A percentile compares a stretch with the other conserved stretches of the same genome.
phyloP scores from a whole-genome alignment of 2,329 filamentous ascomycete species.

The Raffaelea arxii region DNA sequence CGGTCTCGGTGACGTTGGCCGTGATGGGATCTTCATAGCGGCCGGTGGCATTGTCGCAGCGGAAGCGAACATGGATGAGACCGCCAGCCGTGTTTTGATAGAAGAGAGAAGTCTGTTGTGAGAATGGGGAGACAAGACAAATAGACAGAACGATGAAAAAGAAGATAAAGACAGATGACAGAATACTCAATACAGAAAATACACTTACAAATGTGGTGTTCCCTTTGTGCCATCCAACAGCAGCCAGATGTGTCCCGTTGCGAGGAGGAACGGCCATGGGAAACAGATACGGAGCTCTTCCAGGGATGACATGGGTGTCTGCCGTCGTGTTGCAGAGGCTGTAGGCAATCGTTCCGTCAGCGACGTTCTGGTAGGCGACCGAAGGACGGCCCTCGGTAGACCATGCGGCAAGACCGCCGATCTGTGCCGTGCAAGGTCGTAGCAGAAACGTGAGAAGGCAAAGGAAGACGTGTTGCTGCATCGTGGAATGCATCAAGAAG shows the following conservation, averaged over 20 bases:
- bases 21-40: neutral
- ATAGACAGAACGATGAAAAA: neutral
- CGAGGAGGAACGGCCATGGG: neutral
- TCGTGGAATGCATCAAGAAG: too few relatives aligned
- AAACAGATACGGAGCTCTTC: neutral
- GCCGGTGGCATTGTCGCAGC: slow-evolving; percentile 1
- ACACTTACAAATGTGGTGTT: neutral
- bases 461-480: neutral
- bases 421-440: too few relatives aligned
- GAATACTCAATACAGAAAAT: neutral
- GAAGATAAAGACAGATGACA: neutral
- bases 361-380: slow-evolving; percentile 1
- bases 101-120: slow-evolving; percentile 5
- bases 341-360: slow-evolving; percentile 1
- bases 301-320: neutral
- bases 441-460: neutral
- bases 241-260: neutral
- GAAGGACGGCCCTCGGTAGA: slow-evolving; percentile 2
- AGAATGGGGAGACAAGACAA: too few relatives aligned
- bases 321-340: slow-evolving; percentile 3
- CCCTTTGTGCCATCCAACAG: neutral
- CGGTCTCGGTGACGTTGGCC: neutral
- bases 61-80: slow-evolving; percentile 1
- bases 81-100: neutral
- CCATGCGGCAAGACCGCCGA: slow-evolving; percentile 3